These are phyloP conservation scores for Xylaria digitata DNA, from an alignment of 2,329 filamentous ascomycete genomes.

Conservation along the genomic window DNA sequence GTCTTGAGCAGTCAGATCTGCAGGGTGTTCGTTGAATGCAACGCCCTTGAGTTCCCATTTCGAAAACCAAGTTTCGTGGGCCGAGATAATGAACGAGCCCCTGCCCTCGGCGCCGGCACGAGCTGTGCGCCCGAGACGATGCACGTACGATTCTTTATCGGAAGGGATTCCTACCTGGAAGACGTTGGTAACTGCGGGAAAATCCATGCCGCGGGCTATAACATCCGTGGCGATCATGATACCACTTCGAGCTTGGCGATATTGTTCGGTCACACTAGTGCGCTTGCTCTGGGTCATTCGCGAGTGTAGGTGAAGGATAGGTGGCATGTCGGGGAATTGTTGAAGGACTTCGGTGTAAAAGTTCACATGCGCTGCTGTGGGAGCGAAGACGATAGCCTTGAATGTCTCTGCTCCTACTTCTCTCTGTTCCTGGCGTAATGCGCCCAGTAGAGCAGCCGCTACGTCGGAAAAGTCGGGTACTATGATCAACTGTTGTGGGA, in stretches of 20 bases:
- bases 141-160: slow-evolving; percentile 73
- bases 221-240: slow-evolving; percentile 78
- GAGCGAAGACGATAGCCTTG: slow-evolving; percentile 87
- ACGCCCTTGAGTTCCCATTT: slow-evolving; percentile 65
- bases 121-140: slow-evolving; percentile 74
- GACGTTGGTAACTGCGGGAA: slow-evolving; percentile 75
- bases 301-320: slow-evolving; percentile 61
- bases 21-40: slow-evolving; percentile 59
- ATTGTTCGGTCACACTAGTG: slow-evolving; percentile 70
- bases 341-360: slow-evolving; percentile 62
- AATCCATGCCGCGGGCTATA: slow-evolving; percentile 78
- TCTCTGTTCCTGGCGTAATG: slow-evolving; percentile 60
- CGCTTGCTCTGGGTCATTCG: slow-evolving; percentile 63
- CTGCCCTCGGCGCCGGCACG: slow-evolving; percentile 73
- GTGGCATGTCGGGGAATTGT: slow-evolving; percentile 54
- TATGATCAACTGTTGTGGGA: slow-evolving; percentile 77
- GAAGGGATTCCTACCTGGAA: slow-evolving; percentile 71
- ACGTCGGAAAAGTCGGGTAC: slow-evolving; percentile 79
- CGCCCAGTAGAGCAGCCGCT: slow-evolving; percentile 67
- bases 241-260: slow-evolving; percentile 62
- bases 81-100: slow-evolving; percentile 68
- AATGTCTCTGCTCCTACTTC: slow-evolving; percentile 62
- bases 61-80: slow-evolving; percentile 63
- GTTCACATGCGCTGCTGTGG: slow-evolving; percentile 65
- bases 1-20: slow-evolving; percentile 57